phyloP scores from a whole-genome alignment of 306 rosid species.

The Glycine soja region DNA sequence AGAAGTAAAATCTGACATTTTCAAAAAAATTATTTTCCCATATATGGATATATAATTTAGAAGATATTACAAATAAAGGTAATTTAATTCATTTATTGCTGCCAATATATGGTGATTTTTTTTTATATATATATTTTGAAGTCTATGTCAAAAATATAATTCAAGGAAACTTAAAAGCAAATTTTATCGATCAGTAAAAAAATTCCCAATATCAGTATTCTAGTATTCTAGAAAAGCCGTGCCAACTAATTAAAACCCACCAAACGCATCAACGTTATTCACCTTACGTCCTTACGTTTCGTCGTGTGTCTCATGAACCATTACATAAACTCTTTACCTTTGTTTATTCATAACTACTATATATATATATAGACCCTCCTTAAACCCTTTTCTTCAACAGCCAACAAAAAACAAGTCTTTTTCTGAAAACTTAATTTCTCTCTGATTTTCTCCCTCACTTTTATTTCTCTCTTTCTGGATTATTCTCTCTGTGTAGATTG shows the following conservation, averaged over 20 bases:
- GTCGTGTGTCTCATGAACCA: neutral
- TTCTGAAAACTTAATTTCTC: constrained; percentile 3
- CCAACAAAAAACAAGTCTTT: neutral
- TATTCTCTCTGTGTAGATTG: neutral
- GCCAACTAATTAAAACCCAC: neutral
- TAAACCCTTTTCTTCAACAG: constrained; percentile 39
- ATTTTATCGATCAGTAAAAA: neutral
- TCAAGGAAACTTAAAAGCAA: neutral
- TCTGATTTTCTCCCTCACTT: neutral
- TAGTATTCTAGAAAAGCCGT: too few relatives aligned
- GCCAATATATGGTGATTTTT: too few relatives aligned
- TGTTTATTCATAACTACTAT: neutral
- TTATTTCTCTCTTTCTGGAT: neutral
- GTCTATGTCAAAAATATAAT: neutral
- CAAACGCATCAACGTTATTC: neutral
- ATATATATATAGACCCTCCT: constrained; percentile 20
- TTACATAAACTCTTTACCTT: neutral
- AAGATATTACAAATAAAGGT: too few relatives aligned
- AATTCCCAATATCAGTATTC: neutral
- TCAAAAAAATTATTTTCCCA: too few relatives aligned
- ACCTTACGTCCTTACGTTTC: neutral
- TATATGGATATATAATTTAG: too few relatives aligned
- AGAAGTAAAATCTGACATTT: too few relatives aligned
- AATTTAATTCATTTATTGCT: too few relatives aligned
- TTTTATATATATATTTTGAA: too few relatives aligned